Base-by-base conservation (phyloP, 2,329 filamentous ascomycete genomes). In the Harringtonia lauricola region DNA sequence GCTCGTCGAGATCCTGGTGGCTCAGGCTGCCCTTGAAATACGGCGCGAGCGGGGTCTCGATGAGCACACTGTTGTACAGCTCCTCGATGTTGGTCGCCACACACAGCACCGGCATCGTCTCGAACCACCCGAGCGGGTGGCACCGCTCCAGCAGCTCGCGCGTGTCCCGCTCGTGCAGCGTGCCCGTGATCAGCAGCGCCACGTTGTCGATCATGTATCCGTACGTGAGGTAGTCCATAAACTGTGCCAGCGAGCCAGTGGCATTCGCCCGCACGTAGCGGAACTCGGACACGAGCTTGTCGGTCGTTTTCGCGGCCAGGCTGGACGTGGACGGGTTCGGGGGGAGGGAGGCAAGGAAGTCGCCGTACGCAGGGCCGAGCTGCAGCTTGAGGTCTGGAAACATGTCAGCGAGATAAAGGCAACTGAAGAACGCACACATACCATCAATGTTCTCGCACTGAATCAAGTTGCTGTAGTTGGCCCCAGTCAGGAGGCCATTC, bases 161-260 rank as follows among this genome's bases (percentile, higher is more conserved):
- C 4, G 92, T 98, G 63, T 98, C 92, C 60, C 92, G 80, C 68
- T 98, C 94, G 66, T 98, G 92, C 26, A 98, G 76, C 13, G 92
- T 98, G 49, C 92, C 92, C 19, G 92, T 98, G 64, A 98, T 98
- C 57, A 98, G 79, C 34, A 98, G 81, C 33, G 94, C 92, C 42
- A 98, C 88, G 57, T 98, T 98, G 68, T 98, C 92, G 65, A 98
- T 98, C 92, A 98, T 98, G 73, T 98, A 98, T 49, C 89, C 90
- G 63, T 98, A 98, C 2, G 92, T 98, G 49, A 98, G 72, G 65
- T 95, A 98, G 64, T 96, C 88, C 78, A 98, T 88, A 64, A 98
- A 98, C 60, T 86, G 88, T 50, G 89, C 83, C 31, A 95, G 79
- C 1, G 88, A 86, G 15, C 92, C 92, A 2, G 86, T 86, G 24